Evolutionary conservation across 371 early-diverging fungal genomes (phyloP), one percentile per base, ranked within the genome.

Genomic region (Rhizopus sp.): DNA sequence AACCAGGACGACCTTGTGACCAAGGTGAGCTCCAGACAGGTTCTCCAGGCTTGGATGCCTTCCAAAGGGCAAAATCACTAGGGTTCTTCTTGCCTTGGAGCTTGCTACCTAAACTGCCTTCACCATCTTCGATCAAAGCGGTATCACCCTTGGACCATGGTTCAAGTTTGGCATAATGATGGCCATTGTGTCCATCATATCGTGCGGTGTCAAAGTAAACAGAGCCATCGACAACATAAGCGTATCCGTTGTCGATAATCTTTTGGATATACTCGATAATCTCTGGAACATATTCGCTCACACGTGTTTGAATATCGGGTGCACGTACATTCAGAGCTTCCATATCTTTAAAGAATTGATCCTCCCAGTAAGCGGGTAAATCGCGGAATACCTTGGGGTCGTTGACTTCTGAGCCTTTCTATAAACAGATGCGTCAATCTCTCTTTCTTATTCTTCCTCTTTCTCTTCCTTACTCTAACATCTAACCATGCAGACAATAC

Each of bases 11-110:
- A 30, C 98, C 93, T 56, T 77, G 65, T 44, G 98, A 93, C 97
- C 98, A 99, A 42, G 94, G 95, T 0, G 94, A 94, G 23, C 87
- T 75, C 98, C 99, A 99, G 12, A 82, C 73, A n/a, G 98, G 99
- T 75, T 99, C 99, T 52, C 97, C 97, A 4, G 92, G 86, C 82
- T 99, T 99, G 38, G 93, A 89, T 12, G 81, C 75, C 76, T 99
- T 99, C 99, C 99, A 99, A 40, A 99, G 81, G 1, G 96, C 99
- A 86, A 99, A 99, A 75, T 99, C 99, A 53, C 86, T 83, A 37
- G 83, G 77, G 50, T 77, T 86, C 53, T 82, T 77, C 69, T 95
- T 96, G 17, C 90, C 92, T n/a, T 80, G 64, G 42, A 85, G 61
- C 50, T 85, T 80, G 59, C 80, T 70, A 41, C 90, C 89, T 15